Conservation (phyloP, 495 filamentous ascomycete species). For the Penicillium alfredii region DNA sequence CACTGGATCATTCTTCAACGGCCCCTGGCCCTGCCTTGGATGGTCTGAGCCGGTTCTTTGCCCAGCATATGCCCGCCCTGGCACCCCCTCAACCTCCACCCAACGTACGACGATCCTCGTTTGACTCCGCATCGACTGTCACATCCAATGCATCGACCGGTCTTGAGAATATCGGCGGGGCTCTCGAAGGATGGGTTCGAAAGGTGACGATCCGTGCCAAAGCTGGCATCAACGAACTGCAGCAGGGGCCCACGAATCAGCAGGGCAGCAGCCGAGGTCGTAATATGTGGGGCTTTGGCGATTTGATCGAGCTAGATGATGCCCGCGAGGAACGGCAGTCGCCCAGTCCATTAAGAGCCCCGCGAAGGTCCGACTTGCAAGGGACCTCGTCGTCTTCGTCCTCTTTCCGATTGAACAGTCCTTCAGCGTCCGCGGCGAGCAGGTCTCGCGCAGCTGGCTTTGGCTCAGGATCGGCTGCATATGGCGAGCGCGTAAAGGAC, state of each 20-base stretch:
- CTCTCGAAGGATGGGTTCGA: constrained; percentile 83
- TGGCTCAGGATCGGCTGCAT: no score
- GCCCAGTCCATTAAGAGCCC: constrained; percentile 15
- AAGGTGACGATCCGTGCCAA: constrained; percentile 59
- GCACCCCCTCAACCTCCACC: constrained; percentile 37
- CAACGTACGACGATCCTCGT: constrained; percentile 30
- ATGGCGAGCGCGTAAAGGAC: no score
- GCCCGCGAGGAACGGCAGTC: constrained; percentile 32
- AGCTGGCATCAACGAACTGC: constrained; percentile 35
- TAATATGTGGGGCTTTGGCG: constrained; percentile 44
- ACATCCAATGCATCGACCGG: constrained; percentile 46
- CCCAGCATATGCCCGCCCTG: constrained; percentile 67
- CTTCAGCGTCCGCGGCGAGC: constrained; percentile 34
- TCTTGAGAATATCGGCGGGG: constrained; percentile 77
- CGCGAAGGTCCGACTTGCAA: constrained; percentile 17
- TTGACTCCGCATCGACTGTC: constrained; percentile 39
- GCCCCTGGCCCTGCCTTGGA: constrained; percentile 76
- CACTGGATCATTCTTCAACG: constrained; percentile 59
- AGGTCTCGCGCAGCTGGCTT: constrained; percentile 38
- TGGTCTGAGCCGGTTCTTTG: constrained; percentile 71
- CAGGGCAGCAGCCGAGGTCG: constrained; percentile 29
- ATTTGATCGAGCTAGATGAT: constrained; percentile 83
- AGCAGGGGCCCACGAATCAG: constrained; percentile 28
- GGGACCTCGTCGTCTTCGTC: constrained; percentile 19
- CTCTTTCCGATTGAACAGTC: constrained; percentile 19